Conservation (phyloP, 202 grass and related monocot genomes). For the Zizania palustris region DNA sequence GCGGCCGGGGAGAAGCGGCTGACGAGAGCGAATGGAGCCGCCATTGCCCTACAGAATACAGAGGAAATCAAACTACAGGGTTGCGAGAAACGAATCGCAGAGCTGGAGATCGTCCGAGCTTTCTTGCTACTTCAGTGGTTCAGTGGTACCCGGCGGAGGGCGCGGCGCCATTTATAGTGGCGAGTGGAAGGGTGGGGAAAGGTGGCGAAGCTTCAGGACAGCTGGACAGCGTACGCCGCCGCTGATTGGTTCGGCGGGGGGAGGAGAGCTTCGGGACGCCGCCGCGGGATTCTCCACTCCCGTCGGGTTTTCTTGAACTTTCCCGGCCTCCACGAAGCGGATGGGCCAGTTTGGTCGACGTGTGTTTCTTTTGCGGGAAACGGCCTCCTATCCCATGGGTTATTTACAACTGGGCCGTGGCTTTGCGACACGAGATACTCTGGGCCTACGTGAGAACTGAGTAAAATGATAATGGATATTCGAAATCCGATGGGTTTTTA, state of each 20-base stretch:
- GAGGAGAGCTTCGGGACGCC: constrained; percentile 26
- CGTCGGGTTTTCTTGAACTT: constrained; percentile 47
- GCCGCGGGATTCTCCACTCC: not conserved
- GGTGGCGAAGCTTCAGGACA: constrained; percentile 47
- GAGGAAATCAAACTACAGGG: not conserved
- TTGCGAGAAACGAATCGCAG: not conserved
- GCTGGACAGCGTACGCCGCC: not conserved
- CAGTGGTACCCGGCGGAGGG: not conserved
- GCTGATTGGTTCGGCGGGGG: not conserved
- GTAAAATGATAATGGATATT: too few relatives aligned
- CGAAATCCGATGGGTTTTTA: too few relatives aligned
- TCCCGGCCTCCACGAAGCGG: constrained; percentile 17
- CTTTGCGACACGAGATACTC: not conserved
- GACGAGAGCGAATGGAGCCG: constrained; percentile 55
- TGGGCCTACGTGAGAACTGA: not conserved
- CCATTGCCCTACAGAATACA: constrained; percentile 6
- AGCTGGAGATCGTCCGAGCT: not conserved
- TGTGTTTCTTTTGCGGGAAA: not conserved
- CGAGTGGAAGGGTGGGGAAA: constrained; percentile 40
- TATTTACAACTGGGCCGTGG: not conserved
- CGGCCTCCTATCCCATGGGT: not conserved
- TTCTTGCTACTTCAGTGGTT: constrained; percentile 14
- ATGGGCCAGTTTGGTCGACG: not conserved
- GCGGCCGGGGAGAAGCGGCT: constrained; percentile 51
- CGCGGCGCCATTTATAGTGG: constrained; percentile 27